A percentile compares a stretch with the other conserved stretches of the same genome.
These are phyloP conservation scores for Periconia macrospinosa DNA, from an alignment of 2,329 filamentous ascomycete genomes.

Conservation along the genomic window DNA sequence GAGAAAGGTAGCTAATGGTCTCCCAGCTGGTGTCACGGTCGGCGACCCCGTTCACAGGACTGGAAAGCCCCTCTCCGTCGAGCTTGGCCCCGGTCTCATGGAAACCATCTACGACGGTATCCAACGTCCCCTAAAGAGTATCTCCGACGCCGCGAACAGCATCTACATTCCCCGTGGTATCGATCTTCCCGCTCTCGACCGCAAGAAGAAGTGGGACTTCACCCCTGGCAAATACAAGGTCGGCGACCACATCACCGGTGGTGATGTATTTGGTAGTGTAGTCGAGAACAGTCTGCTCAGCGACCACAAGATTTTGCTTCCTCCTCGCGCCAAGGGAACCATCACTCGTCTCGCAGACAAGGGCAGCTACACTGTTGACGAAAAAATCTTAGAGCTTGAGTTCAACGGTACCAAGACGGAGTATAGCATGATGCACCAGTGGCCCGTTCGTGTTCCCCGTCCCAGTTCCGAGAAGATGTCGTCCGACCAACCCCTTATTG, in stretches of 20 bases:
- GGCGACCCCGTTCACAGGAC: constrained; percentile 90
- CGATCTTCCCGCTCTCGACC: constrained; percentile 81
- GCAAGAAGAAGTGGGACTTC: constrained; percentile 95
- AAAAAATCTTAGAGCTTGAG: constrained; percentile 93
- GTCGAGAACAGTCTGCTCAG: constrained; percentile 94
- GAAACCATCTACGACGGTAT: constrained; percentile 99
- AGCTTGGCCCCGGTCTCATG: constrained; percentile 94
- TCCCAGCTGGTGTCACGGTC: constrained; percentile 84
- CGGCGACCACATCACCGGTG: constrained; percentile 94
- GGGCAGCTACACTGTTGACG: constrained; percentile 89
- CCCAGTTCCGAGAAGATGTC: constrained; percentile 90
- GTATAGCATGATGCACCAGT: constrained; percentile 97
- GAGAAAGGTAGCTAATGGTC: neutral
- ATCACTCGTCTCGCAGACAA: constrained; percentile 89
- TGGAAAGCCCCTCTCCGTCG: constrained; percentile 94
- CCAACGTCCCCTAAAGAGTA: constrained; percentile 87
- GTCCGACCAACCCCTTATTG: constrained; percentile 87
- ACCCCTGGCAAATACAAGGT: constrained; percentile 83
- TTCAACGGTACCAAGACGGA: constrained; percentile 95
- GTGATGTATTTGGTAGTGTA: constrained; percentile 93
- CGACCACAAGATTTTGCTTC: constrained; percentile 90
- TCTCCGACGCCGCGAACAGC: constrained; percentile 74
- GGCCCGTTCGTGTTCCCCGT: constrained; percentile 95
- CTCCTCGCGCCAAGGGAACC: constrained; percentile 84
- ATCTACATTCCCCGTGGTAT: constrained; percentile 99